Evolutionary conservation across 192 early-diverging fungal genomes (phyloP), one percentile per base, ranked within the genome.

Genomic region (Phlyctochytrium arcticum): DNA sequence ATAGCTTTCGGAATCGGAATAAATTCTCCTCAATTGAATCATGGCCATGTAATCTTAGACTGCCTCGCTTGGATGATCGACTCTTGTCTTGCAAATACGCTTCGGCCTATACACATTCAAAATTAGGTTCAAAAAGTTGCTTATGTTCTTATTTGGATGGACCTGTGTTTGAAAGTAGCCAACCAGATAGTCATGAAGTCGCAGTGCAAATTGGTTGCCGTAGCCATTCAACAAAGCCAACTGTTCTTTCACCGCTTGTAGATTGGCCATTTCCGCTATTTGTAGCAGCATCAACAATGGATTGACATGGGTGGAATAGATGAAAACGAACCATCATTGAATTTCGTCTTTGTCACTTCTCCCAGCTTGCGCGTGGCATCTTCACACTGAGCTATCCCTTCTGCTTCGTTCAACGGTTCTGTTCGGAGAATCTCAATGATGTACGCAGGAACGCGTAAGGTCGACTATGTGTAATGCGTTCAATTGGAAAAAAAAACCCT

Each of bases 311-410:
- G n/a, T n/a, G 8, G 39, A 42, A 60, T 6, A 55, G 6, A 5
- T 5, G 27, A 26, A 19, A 10, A 48, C 42, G 31, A 51, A 61
- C 60, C 57, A 68, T 61, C 56, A 23, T 72, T 67, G 26, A 72
- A 54, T 48, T 78, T 80, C 4, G 35, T 32, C 19, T 66, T 50
- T 15, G 68, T 61, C 19, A 75, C 62, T 15, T 68, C 57, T 60
- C 44, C 69, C 26, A 80, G 56, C 63, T 64, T 65, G 9, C 64
- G 35, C 17, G 65, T 69, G 6, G 78, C 81, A 2, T 66, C 56
- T 65, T 83, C 76, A 57, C 81, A 80, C 54, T 76, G 63, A 19
- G 51, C 37, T 34, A 83, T 67, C 3, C 81, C 78, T 27, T 72
- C 70, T 5, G 42, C 17, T 29, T 74, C 73, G 23, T 78, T 73